phyloP scores from a whole-genome alignment of 129 eudicot species.

The Tagetes erecta region DNA sequence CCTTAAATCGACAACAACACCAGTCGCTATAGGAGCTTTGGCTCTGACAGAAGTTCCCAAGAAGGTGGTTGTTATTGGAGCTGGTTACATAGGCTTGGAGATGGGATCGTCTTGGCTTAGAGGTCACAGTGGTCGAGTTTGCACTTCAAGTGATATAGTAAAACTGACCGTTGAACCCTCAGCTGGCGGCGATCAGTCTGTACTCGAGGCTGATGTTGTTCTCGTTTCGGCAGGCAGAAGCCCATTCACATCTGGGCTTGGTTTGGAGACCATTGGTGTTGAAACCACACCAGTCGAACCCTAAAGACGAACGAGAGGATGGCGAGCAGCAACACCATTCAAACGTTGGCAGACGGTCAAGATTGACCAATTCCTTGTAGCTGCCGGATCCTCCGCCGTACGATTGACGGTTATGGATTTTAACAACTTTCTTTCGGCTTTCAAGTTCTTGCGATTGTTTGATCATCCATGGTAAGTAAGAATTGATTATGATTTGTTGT shows the following conservation, averaged over 20 bases:
- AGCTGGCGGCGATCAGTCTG: slow-evolving; percentile 79
- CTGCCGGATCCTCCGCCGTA: slow-evolving; percentile 21
- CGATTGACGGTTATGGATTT: slow-evolving; percentile 47
- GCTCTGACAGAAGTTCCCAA: slow-evolving; percentile 24
- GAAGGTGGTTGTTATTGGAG: slow-evolving; percentile 24
- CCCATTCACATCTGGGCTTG: slow-evolving; percentile 77
- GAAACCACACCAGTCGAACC: slow-evolving; percentile 71
- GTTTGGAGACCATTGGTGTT: slow-evolving; percentile 69
- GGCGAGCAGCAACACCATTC: slow-evolving; percentile 15
- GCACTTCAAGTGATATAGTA: slow-evolving; percentile 49
- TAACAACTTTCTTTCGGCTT: slow-evolving; percentile 44
- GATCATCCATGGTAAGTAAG: slow-evolving; percentile 46
- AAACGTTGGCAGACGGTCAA: slow-evolving; percentile 68
- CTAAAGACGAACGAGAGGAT: background rate
- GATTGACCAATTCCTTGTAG: slow-evolving; percentile 43
- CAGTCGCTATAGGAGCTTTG: slow-evolving; percentile 10
- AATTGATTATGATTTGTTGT: slow-evolving; percentile 40
- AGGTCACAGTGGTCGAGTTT: slow-evolving; percentile 26
- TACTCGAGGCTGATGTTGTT: slow-evolving; percentile 86
- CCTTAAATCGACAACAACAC: too few relatives aligned
- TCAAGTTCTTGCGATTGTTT: slow-evolving; percentile 36
- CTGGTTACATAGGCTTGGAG: slow-evolving; percentile 31
- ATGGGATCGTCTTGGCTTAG: slow-evolving; percentile 32
- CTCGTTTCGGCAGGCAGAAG: slow-evolving; percentile 85
- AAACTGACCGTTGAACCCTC: slow-evolving; percentile 84